Base-by-base conservation (phyloP, 805 yeast species). In the Barnettozyma pratensis region DNA sequence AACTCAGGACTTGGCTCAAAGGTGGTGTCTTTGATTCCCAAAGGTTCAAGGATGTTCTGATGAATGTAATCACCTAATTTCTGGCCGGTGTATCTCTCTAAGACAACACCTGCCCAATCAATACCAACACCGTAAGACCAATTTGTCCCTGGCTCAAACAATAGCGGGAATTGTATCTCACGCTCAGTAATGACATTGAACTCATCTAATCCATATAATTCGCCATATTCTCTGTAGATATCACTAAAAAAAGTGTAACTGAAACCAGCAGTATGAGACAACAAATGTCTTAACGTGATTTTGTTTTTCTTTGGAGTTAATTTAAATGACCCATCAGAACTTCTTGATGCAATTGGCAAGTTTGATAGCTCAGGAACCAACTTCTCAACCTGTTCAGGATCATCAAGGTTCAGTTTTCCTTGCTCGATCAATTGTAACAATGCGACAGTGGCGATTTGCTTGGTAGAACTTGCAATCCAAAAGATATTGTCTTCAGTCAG, bases 201-300 rank as follows among this genome's bases (percentile, higher is more conserved):
- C n/a, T 52, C 57, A 42, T 59, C 56, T 36, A 57, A 27, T 7
- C 44, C 19, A 39, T 48, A 52, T 39, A 42, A 32, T 3, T 54
- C 51, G 7, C 45, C 45, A 42, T 65, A 72, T n/a, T 56, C 55
- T 9, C 39, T 41, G 29, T 58, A 47, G 3, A 52, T 48, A 3
- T 52, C 58, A 52, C 52, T 51, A 56, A 65, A 65, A 54, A 68
- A 66, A 5, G 60, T 46, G 50, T 71, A 70, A 19, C 64, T 63
- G n/a, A 70, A 60, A 3, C 74, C 74, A 8, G 73, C 61, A 6
- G 74, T 70, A 48, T 71, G 74, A 2, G 68, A 54, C 38, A 70
- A 45, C 40, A 71, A 58, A 53, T 60, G 64, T 51, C 68, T 57
- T 32, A 68, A 47, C 7, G 75, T 70, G 47, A 69, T 63, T 36